Base-by-base conservation (phyloP, 176 grass and related monocot species). In the Oryza longistaminata region DNA sequence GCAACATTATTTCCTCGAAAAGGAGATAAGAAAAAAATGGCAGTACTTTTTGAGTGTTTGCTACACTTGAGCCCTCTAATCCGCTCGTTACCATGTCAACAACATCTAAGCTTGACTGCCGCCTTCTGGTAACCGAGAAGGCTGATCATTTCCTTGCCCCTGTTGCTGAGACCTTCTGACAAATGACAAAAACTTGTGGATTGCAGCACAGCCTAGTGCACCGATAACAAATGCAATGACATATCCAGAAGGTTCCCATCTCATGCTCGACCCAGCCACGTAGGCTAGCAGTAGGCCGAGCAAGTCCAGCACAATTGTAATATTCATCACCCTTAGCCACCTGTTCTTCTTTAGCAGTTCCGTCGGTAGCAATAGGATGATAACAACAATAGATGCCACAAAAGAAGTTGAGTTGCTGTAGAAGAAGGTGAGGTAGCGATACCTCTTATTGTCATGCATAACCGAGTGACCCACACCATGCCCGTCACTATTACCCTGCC, bases 321-420 rank as follows among this genome's bases (percentile, higher is more conserved):
- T 84, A 3, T 88, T 71, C 69, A 88, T 88, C 29, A 76, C 60
- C 75, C 76, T 46, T 19, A 80, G 76, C 49, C 70, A 29, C 19
- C 50, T 48, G 27, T 39, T 19, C 12, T 53, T 43, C 33, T 42
- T 24, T 17, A 29, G n/a, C 83, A 29, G 64, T 15, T 29, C 70
- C 21, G 24, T 25, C 8, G 13, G 68, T 9, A 88, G 76, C 26
- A 88, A 69, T 13, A 88, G 31, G 34, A 88, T 55, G 81, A 88
- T 73, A 6, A 85, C 76, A 9, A 88, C 87, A 6, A 88, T 33
- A 9, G 87, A 88, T 2, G 81, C 81, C 76, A 79, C 72, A 35
- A 88, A 88, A 14, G 81, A 88, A 2, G 87, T 68, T 46, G 87
- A 88, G 87, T 88, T 88, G 81, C 81, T 69, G 27, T 88, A 85